Conservation (phyloP, 345 rosid species). For the Dipteronia dyeriana region DNA sequence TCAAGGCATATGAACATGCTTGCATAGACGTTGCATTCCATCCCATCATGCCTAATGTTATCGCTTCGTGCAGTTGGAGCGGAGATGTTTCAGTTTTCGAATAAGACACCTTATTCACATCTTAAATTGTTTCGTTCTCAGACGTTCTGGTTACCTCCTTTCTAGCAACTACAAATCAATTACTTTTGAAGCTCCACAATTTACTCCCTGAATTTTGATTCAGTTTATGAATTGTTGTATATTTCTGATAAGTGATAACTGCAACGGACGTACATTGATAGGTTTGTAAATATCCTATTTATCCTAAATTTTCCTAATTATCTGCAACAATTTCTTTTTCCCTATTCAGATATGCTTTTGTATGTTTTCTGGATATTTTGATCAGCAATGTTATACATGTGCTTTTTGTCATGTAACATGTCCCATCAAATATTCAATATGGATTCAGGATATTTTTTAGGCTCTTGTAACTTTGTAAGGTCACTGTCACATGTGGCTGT, state of each 20-base stretch:
- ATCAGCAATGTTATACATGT: neutral
- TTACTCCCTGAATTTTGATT: neutral
- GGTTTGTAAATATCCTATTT: neutral
- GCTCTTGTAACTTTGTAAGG: neutral
- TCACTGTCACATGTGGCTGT: neutral
- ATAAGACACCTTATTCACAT: conserved; percentile 10
- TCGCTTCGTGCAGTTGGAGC: conserved; percentile 79
- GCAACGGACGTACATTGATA: no score
- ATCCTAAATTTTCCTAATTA: no score
- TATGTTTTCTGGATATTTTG: neutral
- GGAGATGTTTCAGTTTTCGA: conserved; percentile 62
- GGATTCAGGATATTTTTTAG: conserved; percentile 6
- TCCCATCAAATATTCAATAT: neutral
- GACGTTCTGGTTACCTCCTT: neutral
- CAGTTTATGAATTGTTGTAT: neutral
- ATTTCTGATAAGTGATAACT: neutral
- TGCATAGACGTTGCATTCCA: conserved; percentile 71
- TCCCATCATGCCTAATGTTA: conserved; percentile 56
- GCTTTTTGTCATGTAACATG: conserved; percentile 4
- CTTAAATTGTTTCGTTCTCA: neutral
- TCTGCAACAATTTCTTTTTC: neutral
- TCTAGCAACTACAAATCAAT: no score
- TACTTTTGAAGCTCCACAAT: no score
- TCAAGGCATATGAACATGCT: conserved; percentile 66
- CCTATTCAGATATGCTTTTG: neutral